Evolutionary conservation across 2,329 filamentous ascomycete species (phyloP), one percentile per base, ranked within the genome.

Genomic region (Calonectria naviculata): DNA sequence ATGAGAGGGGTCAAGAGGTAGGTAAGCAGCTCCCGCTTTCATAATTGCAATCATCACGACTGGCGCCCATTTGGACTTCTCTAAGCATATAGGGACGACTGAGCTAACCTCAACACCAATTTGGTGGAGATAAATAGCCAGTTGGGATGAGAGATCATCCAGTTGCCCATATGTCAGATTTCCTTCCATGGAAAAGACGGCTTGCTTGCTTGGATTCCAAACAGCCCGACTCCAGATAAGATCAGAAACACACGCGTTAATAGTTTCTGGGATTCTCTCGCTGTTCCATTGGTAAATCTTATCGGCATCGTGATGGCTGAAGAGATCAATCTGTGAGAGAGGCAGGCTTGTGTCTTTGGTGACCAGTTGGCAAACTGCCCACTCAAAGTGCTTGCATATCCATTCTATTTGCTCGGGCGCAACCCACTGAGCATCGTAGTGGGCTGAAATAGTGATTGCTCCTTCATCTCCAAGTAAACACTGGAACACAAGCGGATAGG

Each of bases 11-110:
- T 80, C 78, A 19, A 80, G 31, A 0, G 78, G 76, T 15, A 80
- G 54, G 17, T 77, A 71, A 0, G 71, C 68, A 17, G 75, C 78
- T 0, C 78, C 78, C 4, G 76, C 70, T 13, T 79, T 78, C 8
- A 78, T 31, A 3, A 80, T 73, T 15, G 74, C 76, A 4, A 80
- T 65, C 69, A 78, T 74, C 1, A 75, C 62, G 8, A 78, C 70
- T 5, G 75, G 28, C 1, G 73, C 64, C 76, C 77, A 76, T 2
- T 71, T 58, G 5, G 76, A 76, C 15, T 77, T 80, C 9, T 80
- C 75, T 54, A 77, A 69, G 12, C 75, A 77, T 26, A 75, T 5
- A 0, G 71, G 75, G 4, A 67, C 65, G 3, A 77, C 73, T 15
- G 72, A 29, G 0, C 24, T 46, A 0, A 71, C 13, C 10, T 60